Conservation (phyloP, 2,329 filamentous ascomycete genomes). For the Incumbomyces delicatus region DNA sequence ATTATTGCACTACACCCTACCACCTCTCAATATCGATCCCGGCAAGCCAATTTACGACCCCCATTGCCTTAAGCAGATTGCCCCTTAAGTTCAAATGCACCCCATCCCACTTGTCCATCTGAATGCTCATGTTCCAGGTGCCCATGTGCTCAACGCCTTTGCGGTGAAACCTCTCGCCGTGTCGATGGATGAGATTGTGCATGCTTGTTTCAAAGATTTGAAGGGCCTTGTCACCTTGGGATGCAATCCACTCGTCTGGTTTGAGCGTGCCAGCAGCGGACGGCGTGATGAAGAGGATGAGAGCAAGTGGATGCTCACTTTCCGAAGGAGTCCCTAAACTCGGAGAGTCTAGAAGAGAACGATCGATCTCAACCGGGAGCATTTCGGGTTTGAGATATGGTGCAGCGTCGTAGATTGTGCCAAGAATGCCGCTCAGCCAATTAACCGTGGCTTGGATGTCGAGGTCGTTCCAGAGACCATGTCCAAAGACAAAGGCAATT, state of each 20-base stretch:
- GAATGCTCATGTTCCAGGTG: slow-evolving; percentile 44
- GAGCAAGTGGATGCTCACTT: slow-evolving; percentile 16
- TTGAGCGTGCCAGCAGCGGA: slow-evolving; percentile 39
- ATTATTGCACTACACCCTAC: slow-evolving; percentile 3
- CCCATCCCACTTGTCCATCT: slow-evolving; percentile 39
- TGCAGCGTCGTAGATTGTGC: slow-evolving; percentile 74
- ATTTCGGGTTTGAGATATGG: slow-evolving; percentile 12
- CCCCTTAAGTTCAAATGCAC: slow-evolving; percentile 41
- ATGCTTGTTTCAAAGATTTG: slow-evolving; percentile 37
- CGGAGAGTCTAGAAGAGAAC: not conserved
- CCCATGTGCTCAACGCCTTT: slow-evolving; percentile 37
- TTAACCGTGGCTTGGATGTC: slow-evolving; percentile 32
- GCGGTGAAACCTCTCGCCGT: not conserved
- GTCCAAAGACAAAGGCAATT: slow-evolving; percentile 38
- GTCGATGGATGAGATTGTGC: slow-evolving; percentile 24
- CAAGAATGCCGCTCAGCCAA: slow-evolving; percentile 66
- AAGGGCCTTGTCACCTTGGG: slow-evolving; percentile 40
- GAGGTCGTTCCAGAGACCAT: slow-evolving; percentile 41
- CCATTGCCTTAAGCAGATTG: slow-evolving; percentile 42
- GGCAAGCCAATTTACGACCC: slow-evolving; percentile 39
- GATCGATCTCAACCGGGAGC: not conserved
- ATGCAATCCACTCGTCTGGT: slow-evolving; percentile 37
- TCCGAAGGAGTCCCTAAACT: slow-evolving; percentile 1
- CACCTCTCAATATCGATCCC: slow-evolving; percentile 14
- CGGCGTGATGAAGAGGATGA: slow-evolving; percentile 33